Percentiles rank a stretch among this genome's conserved stretches.
Conservation (phyloP, 208 protist genomes). For the Sergeia podlipaevii region DNA sequence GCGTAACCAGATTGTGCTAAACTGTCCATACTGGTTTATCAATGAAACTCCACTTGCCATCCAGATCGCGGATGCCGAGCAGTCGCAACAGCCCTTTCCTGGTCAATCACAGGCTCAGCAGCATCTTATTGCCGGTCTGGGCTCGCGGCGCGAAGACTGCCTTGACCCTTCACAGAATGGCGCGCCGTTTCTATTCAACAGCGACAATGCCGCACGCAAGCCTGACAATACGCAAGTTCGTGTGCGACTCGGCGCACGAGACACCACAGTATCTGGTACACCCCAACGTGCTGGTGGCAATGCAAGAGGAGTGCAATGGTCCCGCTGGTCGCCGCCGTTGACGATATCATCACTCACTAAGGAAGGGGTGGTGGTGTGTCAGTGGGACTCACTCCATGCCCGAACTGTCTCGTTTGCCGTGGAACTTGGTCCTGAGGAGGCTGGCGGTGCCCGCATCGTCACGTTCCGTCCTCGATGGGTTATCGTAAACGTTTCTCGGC, state of each 20-base stretch:
- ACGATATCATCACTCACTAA: constrained; percentile 16
- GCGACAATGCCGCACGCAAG: constrained; percentile 24
- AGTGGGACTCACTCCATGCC: constrained; percentile 7
- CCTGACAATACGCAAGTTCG: constrained; percentile 28
- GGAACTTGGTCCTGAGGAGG: constrained; percentile 33
- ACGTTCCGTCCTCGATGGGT: constrained; percentile 69
- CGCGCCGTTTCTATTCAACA: constrained; percentile 43
- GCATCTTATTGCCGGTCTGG: background rate
- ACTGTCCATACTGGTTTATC: constrained; percentile 60
- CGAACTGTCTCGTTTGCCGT: constrained; percentile 58
- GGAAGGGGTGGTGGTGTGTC: constrained; percentile 15
- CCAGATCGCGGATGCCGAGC: constrained; percentile 28
- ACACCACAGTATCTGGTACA: background rate
- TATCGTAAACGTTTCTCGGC: constrained; percentile 50
- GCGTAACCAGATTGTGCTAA: constrained; percentile 29
- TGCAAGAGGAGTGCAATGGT: constrained; percentile 27
- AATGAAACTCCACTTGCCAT: constrained; percentile 45
- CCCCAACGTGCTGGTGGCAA: too few species aligned
- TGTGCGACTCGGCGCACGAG: constrained; percentile 18
- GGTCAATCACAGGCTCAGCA: background rate
- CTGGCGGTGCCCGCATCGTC: constrained; percentile 44
- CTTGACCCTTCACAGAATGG: too few species aligned
- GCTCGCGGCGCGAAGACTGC: too few species aligned
- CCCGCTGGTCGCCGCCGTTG: constrained; percentile 39
- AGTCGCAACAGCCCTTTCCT: background rate